Base-by-base conservation (phyloP, 2,329 filamentous ascomycete species). In the Epichloe aotearoae region DNA sequence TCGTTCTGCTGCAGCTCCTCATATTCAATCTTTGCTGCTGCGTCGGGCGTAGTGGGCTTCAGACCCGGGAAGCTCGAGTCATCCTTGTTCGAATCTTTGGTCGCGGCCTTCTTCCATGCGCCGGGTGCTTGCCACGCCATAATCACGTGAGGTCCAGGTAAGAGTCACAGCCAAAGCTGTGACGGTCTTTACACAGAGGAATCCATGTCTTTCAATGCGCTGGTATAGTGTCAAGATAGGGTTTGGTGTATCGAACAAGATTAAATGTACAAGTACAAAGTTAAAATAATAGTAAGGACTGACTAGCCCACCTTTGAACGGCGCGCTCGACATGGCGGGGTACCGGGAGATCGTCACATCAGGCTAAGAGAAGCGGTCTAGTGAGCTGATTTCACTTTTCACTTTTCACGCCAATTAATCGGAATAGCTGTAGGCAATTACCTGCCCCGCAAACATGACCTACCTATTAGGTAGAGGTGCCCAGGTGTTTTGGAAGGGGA, bases 1-100 rank as follows among this genome's bases (percentile, higher is more conserved):
- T 97, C 93, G 63, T 95, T 86, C 61, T 85, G 76, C 69, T 97
- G 93, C 36, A 86, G 81, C 68, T 94, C 85, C 56, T 83, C 80
- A 69, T 96, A 95, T 62, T 89, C 72, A 15, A 76, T 76, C 58
- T 71, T 77, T 47, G 68, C 62, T 42, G 63, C 62, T 46, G 68
- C 59, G 52, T 71, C 64, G 53, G 69, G 64, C 58, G 68, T 68
- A 52, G 65, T 61, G 56, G 69, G 65, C 57, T 69, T 70, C 56
- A 77, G 70, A 54, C 73, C 75, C 52, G 76, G 73, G 57, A 76
- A 76, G 60, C 66, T 75, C 61, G 73, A 65, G 60, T 75, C 67
- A 65, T 73, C 65, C 56, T 69, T 68, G 46, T 69, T 69, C 56
- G 64, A 61, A 52, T 63, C 56, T 58, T 59, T 62, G 57, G 68